Conservation (phyloP, 1,284 basidiomycete genomes). For the Lignosus rhinocerotis region DNA sequence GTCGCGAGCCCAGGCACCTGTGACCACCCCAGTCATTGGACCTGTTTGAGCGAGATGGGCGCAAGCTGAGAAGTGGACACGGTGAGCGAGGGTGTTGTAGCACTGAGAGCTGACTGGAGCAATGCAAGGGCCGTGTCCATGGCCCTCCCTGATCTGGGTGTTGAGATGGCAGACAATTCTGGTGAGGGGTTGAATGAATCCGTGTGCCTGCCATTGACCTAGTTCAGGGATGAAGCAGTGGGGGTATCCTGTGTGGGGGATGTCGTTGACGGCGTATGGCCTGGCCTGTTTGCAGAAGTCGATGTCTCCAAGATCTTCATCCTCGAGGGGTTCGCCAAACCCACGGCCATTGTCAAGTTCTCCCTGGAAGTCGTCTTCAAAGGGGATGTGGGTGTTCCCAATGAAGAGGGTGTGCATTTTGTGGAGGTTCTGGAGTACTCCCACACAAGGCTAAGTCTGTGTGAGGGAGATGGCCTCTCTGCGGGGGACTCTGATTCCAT, state of each 20-base stretch:
- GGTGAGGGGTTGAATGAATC: not conserved
- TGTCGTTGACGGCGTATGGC: not conserved
- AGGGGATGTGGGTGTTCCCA: not conserved
- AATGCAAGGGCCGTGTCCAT: not conserved
- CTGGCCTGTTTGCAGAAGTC: not conserved
- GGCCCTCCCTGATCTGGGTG: too few species aligned
- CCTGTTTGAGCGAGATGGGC: not conserved
- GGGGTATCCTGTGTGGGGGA: not conserved
- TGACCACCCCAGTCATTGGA: not conserved
- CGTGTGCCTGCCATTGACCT: too few species aligned
- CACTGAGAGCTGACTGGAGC: not conserved
- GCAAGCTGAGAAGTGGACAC: not conserved
- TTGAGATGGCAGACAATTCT: not conserved
- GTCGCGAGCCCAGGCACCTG: not conserved
- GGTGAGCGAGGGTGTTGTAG: not conserved
- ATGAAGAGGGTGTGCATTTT: not conserved
- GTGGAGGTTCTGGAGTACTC: not conserved
- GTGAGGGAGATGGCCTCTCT: not conserved
- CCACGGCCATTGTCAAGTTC: not conserved
- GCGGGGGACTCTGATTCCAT: not conserved
- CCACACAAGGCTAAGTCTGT: not conserved
- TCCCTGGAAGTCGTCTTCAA: not conserved
- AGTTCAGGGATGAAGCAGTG: not conserved
- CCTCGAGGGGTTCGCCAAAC: not conserved
- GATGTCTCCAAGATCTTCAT: not conserved